Evolutionary conservation across 768 basidiomycete species (phyloP).

Genomic region (Clitopilus hobsonii): DNA sequence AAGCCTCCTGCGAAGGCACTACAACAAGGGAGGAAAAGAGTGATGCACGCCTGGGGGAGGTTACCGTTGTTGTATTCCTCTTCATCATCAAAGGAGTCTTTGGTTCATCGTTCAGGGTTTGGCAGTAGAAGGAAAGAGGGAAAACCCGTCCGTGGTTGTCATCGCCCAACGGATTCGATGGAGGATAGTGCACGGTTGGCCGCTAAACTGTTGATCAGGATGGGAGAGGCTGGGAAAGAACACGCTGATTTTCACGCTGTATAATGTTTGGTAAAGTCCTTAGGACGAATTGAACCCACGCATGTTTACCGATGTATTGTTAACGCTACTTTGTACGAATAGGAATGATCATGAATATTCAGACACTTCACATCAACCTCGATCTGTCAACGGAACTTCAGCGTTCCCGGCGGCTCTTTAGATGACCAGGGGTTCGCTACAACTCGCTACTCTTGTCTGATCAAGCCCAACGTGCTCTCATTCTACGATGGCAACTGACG

Average conservation of each 20-base stretch:
- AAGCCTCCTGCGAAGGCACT: not conserved
- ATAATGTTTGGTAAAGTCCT: not conserved
- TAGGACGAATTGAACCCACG: not conserved
- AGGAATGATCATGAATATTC: no score
- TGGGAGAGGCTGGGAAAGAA: not conserved
- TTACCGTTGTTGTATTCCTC: not conserved
- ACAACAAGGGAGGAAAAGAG: not conserved
- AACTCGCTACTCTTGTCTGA: no score
- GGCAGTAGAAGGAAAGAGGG: not conserved
- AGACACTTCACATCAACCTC: no score
- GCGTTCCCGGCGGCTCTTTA: no score
- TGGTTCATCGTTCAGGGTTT: not conserved
- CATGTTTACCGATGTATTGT: not conserved
- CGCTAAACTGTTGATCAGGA: not conserved
- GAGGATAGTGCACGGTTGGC: not conserved
- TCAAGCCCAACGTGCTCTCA: no score
- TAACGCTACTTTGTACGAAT: no score
- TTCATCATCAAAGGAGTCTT: not conserved
- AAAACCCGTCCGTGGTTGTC: no score
- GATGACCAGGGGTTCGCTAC: no score
- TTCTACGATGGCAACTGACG: no score
- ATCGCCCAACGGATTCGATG: not conserved
- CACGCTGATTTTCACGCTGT: not conserved
- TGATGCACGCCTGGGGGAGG: not conserved
- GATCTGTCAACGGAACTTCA: no score